Percentiles rank a stretch among this genome's conserved stretches.
Conservation (phyloP, 192 early-diverging fungal species). For the Gorgonomyces haynaldii region DNA sequence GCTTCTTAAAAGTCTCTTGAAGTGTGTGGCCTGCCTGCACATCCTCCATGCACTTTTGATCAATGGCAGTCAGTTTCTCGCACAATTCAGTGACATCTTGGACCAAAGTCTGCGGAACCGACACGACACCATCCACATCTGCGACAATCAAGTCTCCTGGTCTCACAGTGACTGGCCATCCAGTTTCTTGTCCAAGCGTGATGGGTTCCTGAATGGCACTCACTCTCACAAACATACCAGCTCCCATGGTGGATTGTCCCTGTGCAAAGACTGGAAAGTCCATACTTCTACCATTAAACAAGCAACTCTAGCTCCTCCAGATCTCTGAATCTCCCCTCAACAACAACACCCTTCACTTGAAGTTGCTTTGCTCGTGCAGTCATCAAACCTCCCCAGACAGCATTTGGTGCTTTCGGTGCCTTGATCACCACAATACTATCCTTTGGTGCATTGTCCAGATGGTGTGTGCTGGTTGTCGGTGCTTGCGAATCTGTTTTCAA, state of each 20-base stretch:
- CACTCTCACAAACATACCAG: slow-evolving; percentile 12
- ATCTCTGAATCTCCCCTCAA: slow-evolving; percentile 35
- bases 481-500: slow-evolving; percentile 5
- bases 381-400: slow-evolving; percentile 42
- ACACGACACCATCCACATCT: slow-evolving; percentile 39
- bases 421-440: slow-evolving; percentile 31
- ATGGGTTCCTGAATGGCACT: slow-evolving; percentile 20
- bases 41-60: slow-evolving; percentile 26
- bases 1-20: slow-evolving; percentile 28
- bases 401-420: slow-evolving; percentile 25
- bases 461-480: slow-evolving; percentile 14
- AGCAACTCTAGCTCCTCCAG: slow-evolving; percentile 27
- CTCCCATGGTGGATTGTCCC: slow-evolving; percentile 26
- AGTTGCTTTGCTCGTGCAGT: slow-evolving; percentile 21
- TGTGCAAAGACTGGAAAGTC: slow-evolving; percentile 20
- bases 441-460: slow-evolving; percentile 23
- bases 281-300: too few species aligned
- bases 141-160: slow-evolving; percentile 36
- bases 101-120: slow-evolving; percentile 22
- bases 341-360: slow-evolving; percentile 25
- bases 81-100: slow-evolving; percentile 15
- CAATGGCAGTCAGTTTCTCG: slow-evolving; percentile 7
- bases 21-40: slow-evolving; percentile 16
- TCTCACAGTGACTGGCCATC: slow-evolving; percentile 10
- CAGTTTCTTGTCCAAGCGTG: slow-evolving; percentile 11